Base-by-base conservation (phyloP, 352 stramenopile species). In the Pythium brachiatum region DNA sequence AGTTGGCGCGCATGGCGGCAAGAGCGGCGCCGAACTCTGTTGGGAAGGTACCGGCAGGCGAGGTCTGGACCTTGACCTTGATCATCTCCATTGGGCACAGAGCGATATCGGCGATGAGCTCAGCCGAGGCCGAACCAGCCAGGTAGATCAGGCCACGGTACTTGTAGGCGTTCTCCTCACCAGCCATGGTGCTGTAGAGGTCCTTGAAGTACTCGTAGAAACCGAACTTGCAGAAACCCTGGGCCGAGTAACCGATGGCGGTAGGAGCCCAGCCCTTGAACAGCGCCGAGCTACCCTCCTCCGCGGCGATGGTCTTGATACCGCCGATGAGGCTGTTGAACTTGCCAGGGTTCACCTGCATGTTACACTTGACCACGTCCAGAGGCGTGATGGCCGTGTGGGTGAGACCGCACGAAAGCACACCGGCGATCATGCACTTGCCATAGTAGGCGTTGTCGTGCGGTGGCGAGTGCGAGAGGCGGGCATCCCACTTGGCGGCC, bases 161-260 rank as follows among this genome's bases (percentile, higher is more conserved):
- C 77, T 97, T 93, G 81, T 94, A 94, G 20, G 92, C 80, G 71
- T 91, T 96, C 75, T 98, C 92, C 68, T 97, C 85, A 34, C 91
- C 91, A 38, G 90, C 88, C 66, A 97, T 77, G 58, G 69, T 96
- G 66, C 71, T 83, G 90, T 98, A 98, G 46, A 89, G 77, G 74
- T 98, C 90, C 86, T 98, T 98, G 77, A 98, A 98, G 83, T 95
- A 91, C 81, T 98, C 93, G 76, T 98, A 97, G 65, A 98, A 91
- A 25, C 93, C 93, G 72, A 98, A 98, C 81, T 97, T 97, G 79
- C 84, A 96, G 60, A 96, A 74, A 32, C 89, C 89, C 77, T 97
- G 90, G 12, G 76, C 68, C 53, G 87, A 96, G 81, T 98, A 98
- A 20, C 93, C 93, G 63, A 98, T 85, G 27, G 89, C 82, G 13